A percentile compares a stretch with the other conserved stretches of the same genome.
phyloP scores from a whole-genome alignment of 257 asterid genomes.

The Nemophila menziesii region DNA sequence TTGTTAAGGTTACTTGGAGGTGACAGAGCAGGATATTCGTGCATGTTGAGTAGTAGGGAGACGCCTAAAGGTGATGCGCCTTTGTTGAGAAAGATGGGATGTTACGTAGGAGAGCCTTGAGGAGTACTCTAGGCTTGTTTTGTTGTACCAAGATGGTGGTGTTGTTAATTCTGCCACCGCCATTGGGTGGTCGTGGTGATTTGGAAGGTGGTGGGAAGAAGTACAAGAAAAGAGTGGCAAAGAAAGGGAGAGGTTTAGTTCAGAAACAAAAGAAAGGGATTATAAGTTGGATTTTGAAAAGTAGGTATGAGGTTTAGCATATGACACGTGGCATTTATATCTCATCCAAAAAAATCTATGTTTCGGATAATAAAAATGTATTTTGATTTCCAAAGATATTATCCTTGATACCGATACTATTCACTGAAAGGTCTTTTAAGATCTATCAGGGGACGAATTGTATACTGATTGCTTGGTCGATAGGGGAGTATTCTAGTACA shows the following conservation, averaged over 20 bases:
- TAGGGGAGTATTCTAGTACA: too few species aligned
- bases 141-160: constrained; percentile 24
- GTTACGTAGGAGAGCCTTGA: constrained; percentile 43
- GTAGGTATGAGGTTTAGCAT: constrained; percentile 43
- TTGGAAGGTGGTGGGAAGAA: constrained; percentile 1
- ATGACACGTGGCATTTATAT: constrained; percentile 9
- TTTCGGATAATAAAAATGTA: too few species aligned
- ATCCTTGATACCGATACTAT: too few species aligned
- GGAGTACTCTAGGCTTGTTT: constrained; percentile 25
- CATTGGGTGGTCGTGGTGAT: constrained; percentile 39
- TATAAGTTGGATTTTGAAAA: constrained; percentile 25
- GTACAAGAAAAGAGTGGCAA: neutral
- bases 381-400: too few species aligned
- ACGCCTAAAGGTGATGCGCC: constrained; percentile 27
- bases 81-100: constrained; percentile 23
- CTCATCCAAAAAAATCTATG: constrained; percentile 5
- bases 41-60: constrained; percentile 20
- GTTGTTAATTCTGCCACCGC: constrained; percentile 60
- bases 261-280: too few species aligned
- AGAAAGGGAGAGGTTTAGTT: neutral
- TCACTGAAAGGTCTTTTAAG: too few species aligned
- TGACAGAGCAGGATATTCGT: constrained; percentile 63
- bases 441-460: too few species aligned
- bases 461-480: too few species aligned
- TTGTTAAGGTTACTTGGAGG: constrained; percentile 35